Conservation (phyloP, 1,139 yeast genomes). For the Nadsonia commutata region DNA sequence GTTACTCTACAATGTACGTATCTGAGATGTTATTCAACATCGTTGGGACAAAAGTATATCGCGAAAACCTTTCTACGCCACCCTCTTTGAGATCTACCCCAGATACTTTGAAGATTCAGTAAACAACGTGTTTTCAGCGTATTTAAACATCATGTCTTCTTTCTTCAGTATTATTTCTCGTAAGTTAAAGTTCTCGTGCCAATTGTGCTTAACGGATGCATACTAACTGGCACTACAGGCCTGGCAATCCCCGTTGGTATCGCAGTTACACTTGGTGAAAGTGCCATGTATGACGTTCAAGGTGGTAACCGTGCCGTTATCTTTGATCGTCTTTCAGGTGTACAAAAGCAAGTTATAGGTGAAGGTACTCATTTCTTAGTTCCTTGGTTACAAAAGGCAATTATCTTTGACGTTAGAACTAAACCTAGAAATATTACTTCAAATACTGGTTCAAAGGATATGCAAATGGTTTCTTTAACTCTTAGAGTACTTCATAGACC, state of each 20-base stretch:
- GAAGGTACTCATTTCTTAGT: conserved; percentile 93
- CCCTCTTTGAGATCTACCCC: too few relatives aligned
- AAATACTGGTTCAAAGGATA: conserved; percentile 92
- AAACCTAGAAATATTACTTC: conserved; percentile 87
- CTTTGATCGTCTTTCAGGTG: conserved; percentile 85
- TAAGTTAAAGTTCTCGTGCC: neutral
- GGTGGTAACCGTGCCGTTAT: conserved; percentile 95
- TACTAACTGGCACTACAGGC: conserved; percentile 8
- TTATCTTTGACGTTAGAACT: conserved; percentile 83
- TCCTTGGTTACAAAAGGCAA: conserved; percentile 93
- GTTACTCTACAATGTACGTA: too few relatives aligned
- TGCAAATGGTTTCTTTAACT: conserved; percentile 90
- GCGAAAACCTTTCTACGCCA: too few relatives aligned
- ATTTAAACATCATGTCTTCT: too few relatives aligned
- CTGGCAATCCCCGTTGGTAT: conserved; percentile 18
- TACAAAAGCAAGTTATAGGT: conserved; percentile 70
- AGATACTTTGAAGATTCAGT: too few relatives aligned
- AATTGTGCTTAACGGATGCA: neutral
- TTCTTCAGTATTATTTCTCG: neutral
- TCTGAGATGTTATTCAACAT: too few relatives aligned
- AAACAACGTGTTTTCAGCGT: too few relatives aligned
- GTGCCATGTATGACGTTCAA: conserved; percentile 59
- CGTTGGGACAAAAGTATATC: too few relatives aligned
- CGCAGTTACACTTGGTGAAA: conserved; percentile 15
- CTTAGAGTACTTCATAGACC: conserved; percentile 91